A percentile compares a stretch with the other conserved stretches of the same genome.
phyloP scores from a whole-genome alignment of 176 grass and related monocot genomes.

The Paspalum notatum region DNA sequence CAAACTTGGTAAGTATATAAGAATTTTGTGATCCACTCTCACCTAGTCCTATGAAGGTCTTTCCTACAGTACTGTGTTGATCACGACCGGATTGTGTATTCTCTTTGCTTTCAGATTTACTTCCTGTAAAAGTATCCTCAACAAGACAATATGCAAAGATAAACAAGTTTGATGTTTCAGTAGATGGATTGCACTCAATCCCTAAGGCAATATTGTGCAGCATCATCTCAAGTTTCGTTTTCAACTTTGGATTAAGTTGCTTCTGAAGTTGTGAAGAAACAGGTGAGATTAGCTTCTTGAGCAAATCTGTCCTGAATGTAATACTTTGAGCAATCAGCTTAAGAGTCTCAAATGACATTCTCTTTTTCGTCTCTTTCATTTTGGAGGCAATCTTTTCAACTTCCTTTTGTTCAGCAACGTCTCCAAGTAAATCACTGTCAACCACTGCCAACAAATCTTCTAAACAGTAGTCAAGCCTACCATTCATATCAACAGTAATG shows the following conservation, averaged over 20 bases:
- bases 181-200: slow-evolving; percentile 81
- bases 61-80: slow-evolving; percentile 46
- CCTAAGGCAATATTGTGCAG: slow-evolving; percentile 86
- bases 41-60: slow-evolving; percentile 30
- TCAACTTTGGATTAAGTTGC: slow-evolving; percentile 76
- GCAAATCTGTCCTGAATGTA: slow-evolving; percentile 79
- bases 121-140: slow-evolving; percentile 57
- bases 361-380: slow-evolving; percentile 99
- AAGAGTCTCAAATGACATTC: slow-evolving; percentile 88
- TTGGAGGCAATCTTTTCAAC: slow-evolving; percentile 94
- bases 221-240: slow-evolving; percentile 71
- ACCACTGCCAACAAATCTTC: slow-evolving; percentile 77
- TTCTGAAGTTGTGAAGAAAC: slow-evolving; percentile 66
- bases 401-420: slow-evolving; percentile 93
- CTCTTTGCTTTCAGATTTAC: slow-evolving; percentile 49
- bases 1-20: slow-evolving; percentile 78
- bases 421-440: slow-evolving; percentile 85
- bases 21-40: slow-evolving; percentile 55
- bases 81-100: slow-evolving; percentile 26
- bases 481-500: slow-evolving; percentile 46
- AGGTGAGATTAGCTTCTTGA: slow-evolving; percentile 76
- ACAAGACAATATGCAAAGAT: slow-evolving; percentile 76
- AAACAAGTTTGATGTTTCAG: slow-evolving; percentile 69
- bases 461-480: slow-evolving; percentile 90
- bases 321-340: slow-evolving; percentile 74